A percentile compares a stretch with the other conserved stretches of the same genome.
Evolutionary conservation across 768 basidiomycete species (phyloP).

Genomic region (Russula brevipes): DNA sequence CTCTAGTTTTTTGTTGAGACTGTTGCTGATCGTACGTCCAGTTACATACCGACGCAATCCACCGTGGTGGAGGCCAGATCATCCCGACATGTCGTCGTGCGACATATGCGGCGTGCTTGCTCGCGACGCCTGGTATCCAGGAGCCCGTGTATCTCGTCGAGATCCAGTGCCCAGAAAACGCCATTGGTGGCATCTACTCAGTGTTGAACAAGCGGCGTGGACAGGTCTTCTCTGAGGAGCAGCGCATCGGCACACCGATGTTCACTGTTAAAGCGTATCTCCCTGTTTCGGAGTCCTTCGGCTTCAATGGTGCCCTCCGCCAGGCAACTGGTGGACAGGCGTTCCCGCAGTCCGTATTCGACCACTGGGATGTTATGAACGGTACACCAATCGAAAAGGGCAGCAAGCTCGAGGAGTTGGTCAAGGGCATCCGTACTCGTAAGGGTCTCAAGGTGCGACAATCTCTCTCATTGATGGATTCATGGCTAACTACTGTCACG

Average conservation of each 20-base stretch:
- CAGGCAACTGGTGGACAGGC: conserved; percentile 93
- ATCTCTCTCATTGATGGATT: conserved; percentile 4
- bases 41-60: conserved; percentile 98
- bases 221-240: conserved; percentile 97
- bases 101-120: conserved; percentile 90
- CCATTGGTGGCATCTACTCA: conserved; percentile 96
- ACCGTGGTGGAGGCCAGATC: conserved; percentile 98
- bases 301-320: conserved; percentile 96
- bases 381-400: conserved; percentile 87
- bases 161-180: conserved; percentile 96
- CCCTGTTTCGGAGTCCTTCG: conserved; percentile 88
- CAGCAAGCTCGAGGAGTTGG: conserved; percentile 83
- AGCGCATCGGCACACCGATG: conserved; percentile 96
- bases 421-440: conserved; percentile 74
- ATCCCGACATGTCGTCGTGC: conserved; percentile 97
- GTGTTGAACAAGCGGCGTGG: conserved; percentile 95
- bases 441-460: conserved; percentile 85
- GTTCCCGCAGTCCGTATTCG: conserved; percentile 94
- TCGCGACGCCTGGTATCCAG: conserved; percentile 87
- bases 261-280: conserved; percentile 98
- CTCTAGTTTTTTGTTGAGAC: not conserved
- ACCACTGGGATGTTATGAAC: conserved; percentile 85
- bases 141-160: conserved; percentile 98
- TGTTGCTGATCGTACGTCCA: conserved; percentile 32
- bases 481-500: conserved; percentile 14